A percentile compares a stretch with the other conserved stretches of the same genome.
Evolutionary conservation across 1,284 basidiomycete species (phyloP).

Genomic region (Trichosporon sp.): DNA sequence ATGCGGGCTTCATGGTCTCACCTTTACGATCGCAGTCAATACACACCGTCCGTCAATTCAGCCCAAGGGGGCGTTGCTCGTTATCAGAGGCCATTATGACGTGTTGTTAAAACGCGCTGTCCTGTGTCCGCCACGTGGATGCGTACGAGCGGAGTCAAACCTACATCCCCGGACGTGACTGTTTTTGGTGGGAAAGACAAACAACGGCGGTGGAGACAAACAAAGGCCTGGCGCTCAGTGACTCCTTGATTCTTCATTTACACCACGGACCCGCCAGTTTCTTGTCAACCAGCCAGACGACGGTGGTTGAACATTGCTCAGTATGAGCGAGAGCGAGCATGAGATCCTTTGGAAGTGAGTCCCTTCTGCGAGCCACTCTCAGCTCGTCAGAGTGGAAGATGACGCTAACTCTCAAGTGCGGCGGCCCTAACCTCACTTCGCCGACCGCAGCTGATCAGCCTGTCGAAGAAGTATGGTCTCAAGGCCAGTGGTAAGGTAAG

Average conservation of each 20-base stretch:
- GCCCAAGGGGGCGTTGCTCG: background rate
- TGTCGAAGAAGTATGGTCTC: conserved; percentile 44
- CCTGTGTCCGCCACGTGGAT: background rate
- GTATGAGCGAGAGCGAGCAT: conserved; percentile 17
- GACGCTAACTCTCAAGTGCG: conserved; percentile 21
- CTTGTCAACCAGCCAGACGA: background rate
- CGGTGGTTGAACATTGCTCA: background rate
- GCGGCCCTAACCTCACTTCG: conserved; percentile 41
- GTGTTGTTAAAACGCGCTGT: background rate
- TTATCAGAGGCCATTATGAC: background rate
- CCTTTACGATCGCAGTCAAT: no score
- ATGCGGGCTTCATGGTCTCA: background rate
- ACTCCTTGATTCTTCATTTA: background rate
- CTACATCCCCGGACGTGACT: background rate
- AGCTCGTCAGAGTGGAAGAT: background rate
- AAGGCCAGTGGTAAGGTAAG: conserved; percentile 45
- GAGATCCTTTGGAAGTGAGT: conserved; percentile 21
- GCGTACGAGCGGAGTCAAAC: background rate
- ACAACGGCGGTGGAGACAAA: background rate
- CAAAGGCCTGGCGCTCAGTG: background rate
- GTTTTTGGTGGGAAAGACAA: conserved; percentile 1
- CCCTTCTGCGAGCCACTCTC: no score
- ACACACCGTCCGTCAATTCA: background rate
- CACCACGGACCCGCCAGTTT: background rate
- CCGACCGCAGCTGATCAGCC: conserved; percentile 43